A percentile compares a stretch with the other conserved stretches of the same genome.
Conservation (phyloP, 345 rosid genomes). For the Stellera chamaejasme region DNA sequence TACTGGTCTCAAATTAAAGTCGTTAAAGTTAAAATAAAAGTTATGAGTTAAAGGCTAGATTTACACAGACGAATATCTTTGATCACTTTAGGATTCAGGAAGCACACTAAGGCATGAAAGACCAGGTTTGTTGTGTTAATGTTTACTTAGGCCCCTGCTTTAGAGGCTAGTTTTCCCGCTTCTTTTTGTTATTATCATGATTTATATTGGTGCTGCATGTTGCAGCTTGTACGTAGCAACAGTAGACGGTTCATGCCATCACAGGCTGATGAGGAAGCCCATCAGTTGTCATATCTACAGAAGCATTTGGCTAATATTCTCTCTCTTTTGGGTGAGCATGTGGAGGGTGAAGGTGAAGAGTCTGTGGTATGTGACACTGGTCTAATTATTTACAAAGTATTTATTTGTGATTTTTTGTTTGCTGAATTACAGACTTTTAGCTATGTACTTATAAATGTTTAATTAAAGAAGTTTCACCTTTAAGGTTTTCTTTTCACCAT, state of each 20-base stretch:
- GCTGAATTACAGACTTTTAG: neutral
- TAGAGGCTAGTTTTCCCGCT: neutral
- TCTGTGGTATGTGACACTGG: slow-evolving; percentile 53
- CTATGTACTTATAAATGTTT: too few species aligned
- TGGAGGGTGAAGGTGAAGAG: slow-evolving; percentile 84
- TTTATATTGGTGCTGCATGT: slow-evolving; percentile 9
- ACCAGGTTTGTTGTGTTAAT: too few species aligned
- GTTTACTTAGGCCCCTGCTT: slow-evolving; percentile 1
- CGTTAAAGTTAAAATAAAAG: too few species aligned
- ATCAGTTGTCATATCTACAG: slow-evolving; percentile 89
- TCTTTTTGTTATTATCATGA: neutral
- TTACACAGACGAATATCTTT: too few species aligned
- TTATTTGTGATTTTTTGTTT: slow-evolving; percentile 3
- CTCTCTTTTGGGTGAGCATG: slow-evolving; percentile 84
- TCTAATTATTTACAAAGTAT: neutral
- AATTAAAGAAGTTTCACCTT: neutral
- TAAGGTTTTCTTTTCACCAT: neutral
- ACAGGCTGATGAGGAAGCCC: slow-evolving; percentile 95
- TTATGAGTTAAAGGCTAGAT: too few species aligned
- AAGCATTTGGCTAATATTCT: slow-evolving; percentile 87
- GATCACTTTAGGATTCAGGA: too few species aligned
- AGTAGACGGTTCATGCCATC: slow-evolving; percentile 96
- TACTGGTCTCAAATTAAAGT: too few species aligned
- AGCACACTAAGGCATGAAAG: too few species aligned
- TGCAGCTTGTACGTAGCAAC: slow-evolving; percentile 97